Conservation (phyloP, 2,329 filamentous ascomycete genomes). For the Cytospora chrysosperma region DNA sequence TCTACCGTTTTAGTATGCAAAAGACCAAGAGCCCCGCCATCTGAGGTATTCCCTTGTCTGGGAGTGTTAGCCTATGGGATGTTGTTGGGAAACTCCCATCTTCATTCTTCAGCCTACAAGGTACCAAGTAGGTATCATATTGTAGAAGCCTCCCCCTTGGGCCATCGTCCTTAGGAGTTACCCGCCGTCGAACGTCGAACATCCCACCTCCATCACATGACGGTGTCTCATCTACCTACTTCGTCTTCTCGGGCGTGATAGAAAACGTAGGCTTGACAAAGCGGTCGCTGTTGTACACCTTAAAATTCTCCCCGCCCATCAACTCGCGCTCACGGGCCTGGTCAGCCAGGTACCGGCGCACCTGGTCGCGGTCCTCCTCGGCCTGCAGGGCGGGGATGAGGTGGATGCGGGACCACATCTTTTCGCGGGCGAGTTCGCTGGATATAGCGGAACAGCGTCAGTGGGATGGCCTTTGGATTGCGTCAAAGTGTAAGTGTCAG, state of each 20-base stretch:
- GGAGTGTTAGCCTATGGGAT: neutral
- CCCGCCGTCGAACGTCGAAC: too few species aligned
- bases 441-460: neutral
- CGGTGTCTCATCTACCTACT: slow-evolving; percentile 55
- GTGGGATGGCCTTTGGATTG: slow-evolving; percentile 1
- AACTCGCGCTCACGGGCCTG: slow-evolving; percentile 88
- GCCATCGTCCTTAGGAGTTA: neutral
- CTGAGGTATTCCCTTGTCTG: neutral
- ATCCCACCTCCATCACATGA: neutral
- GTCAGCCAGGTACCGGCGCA: slow-evolving; percentile 81
- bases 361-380: slow-evolving; percentile 94
- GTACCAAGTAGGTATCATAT: neutral
- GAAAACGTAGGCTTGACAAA: slow-evolving; percentile 80
- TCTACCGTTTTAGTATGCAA: neutral
- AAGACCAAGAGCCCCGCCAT: neutral
- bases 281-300: slow-evolving; percentile 87
- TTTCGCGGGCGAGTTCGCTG: slow-evolving; percentile 92
- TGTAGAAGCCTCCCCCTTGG: neutral
- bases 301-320: slow-evolving; percentile 71
- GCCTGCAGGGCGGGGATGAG: slow-evolving; percentile 91
- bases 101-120: neutral
- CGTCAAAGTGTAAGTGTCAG: too few species aligned
- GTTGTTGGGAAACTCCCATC: neutral
- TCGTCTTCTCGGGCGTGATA: slow-evolving; percentile 63
- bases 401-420: slow-evolving; percentile 97